Percentiles rank a stretch among this genome's conserved stretches.
These are phyloP conservation scores for Aspergillus haitiensis DNA, from an alignment of 495 filamentous ascomycete genomes.

Conservation along the genomic window DNA sequence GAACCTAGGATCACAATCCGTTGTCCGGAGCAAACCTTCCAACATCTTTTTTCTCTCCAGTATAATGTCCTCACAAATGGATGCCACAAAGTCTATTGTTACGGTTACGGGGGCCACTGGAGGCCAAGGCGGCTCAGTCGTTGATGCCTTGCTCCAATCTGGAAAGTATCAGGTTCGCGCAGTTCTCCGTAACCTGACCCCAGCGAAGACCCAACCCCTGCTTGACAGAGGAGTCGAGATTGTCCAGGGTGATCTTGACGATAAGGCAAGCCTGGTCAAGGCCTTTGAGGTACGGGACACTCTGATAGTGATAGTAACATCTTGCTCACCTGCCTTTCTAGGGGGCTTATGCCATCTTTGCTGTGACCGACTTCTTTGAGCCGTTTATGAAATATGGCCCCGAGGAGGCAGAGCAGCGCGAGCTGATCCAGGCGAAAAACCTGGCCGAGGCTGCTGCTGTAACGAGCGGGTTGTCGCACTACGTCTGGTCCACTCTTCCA, in stretches of 20 bases:
- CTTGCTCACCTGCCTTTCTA: not conserved
- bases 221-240: conserved; percentile 43
- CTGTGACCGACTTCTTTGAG: conserved; percentile 52
- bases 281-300: conserved; percentile 35
- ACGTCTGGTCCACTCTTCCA: conserved; percentile 34
- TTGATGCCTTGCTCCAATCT: conserved; percentile 33
- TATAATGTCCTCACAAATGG: not conserved
- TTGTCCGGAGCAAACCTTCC: too few relatives aligned
- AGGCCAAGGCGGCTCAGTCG: conserved; percentile 46
- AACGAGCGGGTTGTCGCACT: conserved; percentile 26
- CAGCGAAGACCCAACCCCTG: conserved; percentile 36
- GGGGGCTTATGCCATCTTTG: conserved; percentile 40
- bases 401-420: conserved; percentile 12
- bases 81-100: conserved; percentile 13
- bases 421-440: conserved; percentile 28
- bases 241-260: conserved; percentile 46
- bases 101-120: conserved; percentile 46
- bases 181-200: conserved; percentile 43
- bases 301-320: not conserved
- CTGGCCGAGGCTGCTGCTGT: conserved; percentile 30
- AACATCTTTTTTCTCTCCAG: too few relatives aligned
- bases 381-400: conserved; percentile 4
- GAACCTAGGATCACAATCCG: too few relatives aligned
- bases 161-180: conserved; percentile 43
- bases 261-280: conserved; percentile 35